Evolutionary conservation across 306 rosid species (phyloP), one percentile per base, ranked within the genome.

Genomic region (Cucurbita pepo): DNA sequence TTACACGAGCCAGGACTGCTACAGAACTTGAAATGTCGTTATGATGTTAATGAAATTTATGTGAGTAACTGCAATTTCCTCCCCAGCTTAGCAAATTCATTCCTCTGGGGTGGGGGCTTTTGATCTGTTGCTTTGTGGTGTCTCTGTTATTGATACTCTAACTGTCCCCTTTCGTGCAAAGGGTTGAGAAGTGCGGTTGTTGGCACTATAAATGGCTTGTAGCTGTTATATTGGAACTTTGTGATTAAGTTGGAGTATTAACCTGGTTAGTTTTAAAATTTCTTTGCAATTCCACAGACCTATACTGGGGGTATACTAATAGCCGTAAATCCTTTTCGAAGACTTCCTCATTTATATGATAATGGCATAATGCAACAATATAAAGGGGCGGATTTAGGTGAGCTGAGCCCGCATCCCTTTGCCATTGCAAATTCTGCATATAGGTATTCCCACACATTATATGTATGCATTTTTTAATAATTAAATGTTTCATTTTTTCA

Each of bases 381-480:
- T 77, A 94, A 88, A 78, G 89, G 88, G 75, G 83, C 83, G 1
- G 70, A 83, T 81, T 77, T 94, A 50, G 99, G 96, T 40, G 99
- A 94, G 83, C 91, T 88, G 74, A 88, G 86, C 79, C 99, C 99
- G 37, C 97, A 94, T 82, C 99, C 99, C 56, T 94, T 94, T 85
- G 97, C 99, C 75, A 88, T 94, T 78, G 99, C 99, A 21, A 95
- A 90, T 86, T 78, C 85, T 85, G 99, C 99, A 48, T 94, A 91
- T 81, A 89, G 97, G 98, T 94, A 87, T 44, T 79, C 80, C 82
- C 15, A 45, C 56, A 69, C 4, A 22, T 48, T 2, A 34, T 48
- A 25, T 47, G 4, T 73, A 51, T 63, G 47, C 66, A 60, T 78
- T 47, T 65, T 34, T 16, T 6, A 74, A 66, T 61, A 44, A 34